phyloP scores from a whole-genome alignment of 768 basidiomycete species.

The Leccinum variicolor region DNA sequence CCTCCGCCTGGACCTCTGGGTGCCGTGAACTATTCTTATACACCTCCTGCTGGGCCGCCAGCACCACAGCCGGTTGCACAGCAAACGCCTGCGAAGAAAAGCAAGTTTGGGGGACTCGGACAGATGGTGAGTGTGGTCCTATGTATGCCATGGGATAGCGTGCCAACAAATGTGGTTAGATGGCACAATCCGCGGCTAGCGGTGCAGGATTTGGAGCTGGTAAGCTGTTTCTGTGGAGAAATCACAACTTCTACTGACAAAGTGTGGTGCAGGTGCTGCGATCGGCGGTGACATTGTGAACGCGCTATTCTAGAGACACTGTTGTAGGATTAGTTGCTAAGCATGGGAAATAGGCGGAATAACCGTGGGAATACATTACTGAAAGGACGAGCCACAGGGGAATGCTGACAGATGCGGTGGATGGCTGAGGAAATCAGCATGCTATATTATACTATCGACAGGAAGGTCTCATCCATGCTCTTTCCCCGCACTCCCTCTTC shows the following conservation, averaged over 20 bases:
- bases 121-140: conserved; percentile 28
- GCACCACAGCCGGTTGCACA: conserved; percentile 34
- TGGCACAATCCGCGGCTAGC: conserved; percentile 34
- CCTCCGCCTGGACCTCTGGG: conserved; percentile 10
- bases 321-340: conserved; percentile 13
- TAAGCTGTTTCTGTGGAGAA: conserved; percentile 9
- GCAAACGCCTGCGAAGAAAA: conserved; percentile 32
- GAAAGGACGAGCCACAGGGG: conserved; percentile 13
- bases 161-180: conserved; percentile 11
- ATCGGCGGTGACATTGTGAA: conserved; percentile 44
- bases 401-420: conserved; percentile 32
- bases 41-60: conserved; percentile 35
- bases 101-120: conserved; percentile 39
- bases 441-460: conserved; percentile 28
- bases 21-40: conserved; percentile 12
- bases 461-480: conserved; percentile 27
- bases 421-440: conserved; percentile 26
- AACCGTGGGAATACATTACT: conserved; percentile 23
- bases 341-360: conserved; percentile 18
- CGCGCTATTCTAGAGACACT: conserved; percentile 39
- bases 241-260: neutral
- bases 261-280: conserved; percentile 36
- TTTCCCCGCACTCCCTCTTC: conserved; percentile 5
- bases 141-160: neutral
- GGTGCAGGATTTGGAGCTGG: conserved; percentile 50